Percentiles rank a stretch among this genome's conserved stretches.
Conservation (phyloP, 257 asterid genomes). For the Solanum pennellii region DNA sequence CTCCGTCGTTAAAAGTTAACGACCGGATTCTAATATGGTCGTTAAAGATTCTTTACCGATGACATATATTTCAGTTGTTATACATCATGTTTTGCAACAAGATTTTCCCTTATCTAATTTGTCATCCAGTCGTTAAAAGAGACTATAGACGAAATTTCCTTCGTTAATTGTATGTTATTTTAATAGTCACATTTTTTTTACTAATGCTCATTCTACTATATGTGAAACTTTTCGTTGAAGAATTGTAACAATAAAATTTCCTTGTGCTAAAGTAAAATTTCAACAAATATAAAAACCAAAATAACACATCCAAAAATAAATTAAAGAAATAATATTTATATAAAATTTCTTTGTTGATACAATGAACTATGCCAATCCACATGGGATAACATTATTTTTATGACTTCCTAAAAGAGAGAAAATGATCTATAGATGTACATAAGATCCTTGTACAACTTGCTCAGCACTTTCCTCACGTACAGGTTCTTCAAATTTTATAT, state of each 20-base stretch:
- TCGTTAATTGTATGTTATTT: not conserved
- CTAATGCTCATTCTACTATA: not conserved
- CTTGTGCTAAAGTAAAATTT: not conserved
- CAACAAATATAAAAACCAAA: not conserved
- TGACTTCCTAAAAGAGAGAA: not conserved
- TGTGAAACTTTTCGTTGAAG: not conserved
- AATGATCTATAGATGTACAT: not conserved
- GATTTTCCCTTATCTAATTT: too few species aligned
- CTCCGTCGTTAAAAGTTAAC: too few species aligned
- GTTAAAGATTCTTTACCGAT: too few species aligned
- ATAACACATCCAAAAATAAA: not conserved
- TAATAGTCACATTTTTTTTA: not conserved
- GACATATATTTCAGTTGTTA: too few species aligned
- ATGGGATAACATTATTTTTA: too few species aligned
- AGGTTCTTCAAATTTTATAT: too few species aligned
- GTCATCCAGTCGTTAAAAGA: not conserved
- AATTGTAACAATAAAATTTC: not conserved
- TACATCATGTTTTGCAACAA: too few species aligned
- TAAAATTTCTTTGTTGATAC: not conserved
- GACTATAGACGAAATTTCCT: not conserved
- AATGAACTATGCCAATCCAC: not conserved
- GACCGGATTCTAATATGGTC: too few species aligned
- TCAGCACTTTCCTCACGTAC: not conserved
- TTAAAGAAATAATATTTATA: too few species aligned
- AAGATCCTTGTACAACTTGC: too few species aligned